These are phyloP conservation scores for Akanthomyces dipterigenus DNA, from an alignment of 2,329 filamentous ascomycete genomes.

Conservation along the genomic window DNA sequence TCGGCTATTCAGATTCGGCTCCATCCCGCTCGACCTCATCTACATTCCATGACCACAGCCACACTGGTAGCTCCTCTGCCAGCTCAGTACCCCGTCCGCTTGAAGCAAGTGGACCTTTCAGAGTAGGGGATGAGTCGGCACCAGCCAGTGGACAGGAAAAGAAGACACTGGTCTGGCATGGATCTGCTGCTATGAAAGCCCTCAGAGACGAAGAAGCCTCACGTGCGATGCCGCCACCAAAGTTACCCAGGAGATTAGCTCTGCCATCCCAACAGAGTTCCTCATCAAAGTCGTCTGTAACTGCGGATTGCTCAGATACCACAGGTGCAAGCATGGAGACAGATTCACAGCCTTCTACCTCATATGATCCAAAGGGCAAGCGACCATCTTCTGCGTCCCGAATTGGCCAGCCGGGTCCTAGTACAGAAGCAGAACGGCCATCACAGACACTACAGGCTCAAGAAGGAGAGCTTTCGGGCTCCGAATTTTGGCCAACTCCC, in stretches of 20 bases:
- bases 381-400: background rate
- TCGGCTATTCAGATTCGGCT: background rate
- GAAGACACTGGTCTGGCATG: background rate
- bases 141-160: no score
- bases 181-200: background rate
- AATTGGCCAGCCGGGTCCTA: background rate
- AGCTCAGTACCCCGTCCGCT: background rate
- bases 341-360: background rate
- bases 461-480: no score
- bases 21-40: background rate
- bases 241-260: background rate
- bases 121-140: background rate
- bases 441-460: background rate
- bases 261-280: background rate
- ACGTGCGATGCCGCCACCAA: background rate
- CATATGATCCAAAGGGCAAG: background rate
- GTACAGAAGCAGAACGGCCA: background rate
- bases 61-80: background rate
- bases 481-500: background rate
- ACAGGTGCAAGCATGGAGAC: background rate
- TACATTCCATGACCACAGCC: background rate
- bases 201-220: background rate
- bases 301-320: background rate
- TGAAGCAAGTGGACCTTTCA: background rate
- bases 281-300: background rate